Percentiles rank a stretch among this genome's conserved stretches.
Evolutionary conservation across 306 rosid genomes (phyloP).

Genomic region (Rubus parviflorus): DNA sequence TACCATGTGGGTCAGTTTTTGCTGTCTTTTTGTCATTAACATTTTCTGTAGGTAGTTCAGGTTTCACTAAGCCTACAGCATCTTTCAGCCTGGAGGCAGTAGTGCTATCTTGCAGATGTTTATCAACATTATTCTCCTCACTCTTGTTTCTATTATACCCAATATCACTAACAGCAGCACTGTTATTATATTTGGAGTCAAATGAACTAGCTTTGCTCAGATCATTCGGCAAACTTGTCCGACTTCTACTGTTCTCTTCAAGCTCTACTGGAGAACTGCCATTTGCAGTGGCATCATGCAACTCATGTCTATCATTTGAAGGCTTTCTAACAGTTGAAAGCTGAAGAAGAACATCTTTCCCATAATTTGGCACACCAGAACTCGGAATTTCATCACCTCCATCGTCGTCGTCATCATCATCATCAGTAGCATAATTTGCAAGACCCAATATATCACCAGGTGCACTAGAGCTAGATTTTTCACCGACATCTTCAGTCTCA

Average conservation of each 20-base stretch:
- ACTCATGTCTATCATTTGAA: conserved; percentile 31
- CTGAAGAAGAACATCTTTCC: conserved; percentile 31
- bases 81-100: conserved; percentile 45
- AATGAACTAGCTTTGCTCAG: conserved; percentile 36
- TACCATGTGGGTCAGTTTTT: conserved; percentile 38
- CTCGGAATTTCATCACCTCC: conserved; percentile 60
- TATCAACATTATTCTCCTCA: conserved; percentile 36
- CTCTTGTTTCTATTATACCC: conserved; percentile 32
- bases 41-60: conserved; percentile 44
- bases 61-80: conserved; percentile 30
- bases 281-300: conserved; percentile 36
- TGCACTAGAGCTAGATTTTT: conserved; percentile 60
- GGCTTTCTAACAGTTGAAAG: conserved; percentile 35
- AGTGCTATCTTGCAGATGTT: conserved; percentile 39
- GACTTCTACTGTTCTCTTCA: conserved; percentile 37
- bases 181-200: conserved; percentile 21
- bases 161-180: conserved; percentile 20
- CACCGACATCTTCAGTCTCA: conserved; percentile 45
- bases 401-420: conserved; percentile 37
- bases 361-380: conserved; percentile 46
- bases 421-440: conserved; percentile 92
- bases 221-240: conserved; percentile 34
- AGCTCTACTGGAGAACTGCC: conserved; percentile 38
- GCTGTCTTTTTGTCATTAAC: conserved; percentile 30
- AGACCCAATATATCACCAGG: conserved; percentile 95